A percentile compares a stretch with the other conserved stretches of the same genome.
Conservation (phyloP, 2,329 filamentous ascomycete genomes). For the Phyllosticta citribraziliensis region DNA sequence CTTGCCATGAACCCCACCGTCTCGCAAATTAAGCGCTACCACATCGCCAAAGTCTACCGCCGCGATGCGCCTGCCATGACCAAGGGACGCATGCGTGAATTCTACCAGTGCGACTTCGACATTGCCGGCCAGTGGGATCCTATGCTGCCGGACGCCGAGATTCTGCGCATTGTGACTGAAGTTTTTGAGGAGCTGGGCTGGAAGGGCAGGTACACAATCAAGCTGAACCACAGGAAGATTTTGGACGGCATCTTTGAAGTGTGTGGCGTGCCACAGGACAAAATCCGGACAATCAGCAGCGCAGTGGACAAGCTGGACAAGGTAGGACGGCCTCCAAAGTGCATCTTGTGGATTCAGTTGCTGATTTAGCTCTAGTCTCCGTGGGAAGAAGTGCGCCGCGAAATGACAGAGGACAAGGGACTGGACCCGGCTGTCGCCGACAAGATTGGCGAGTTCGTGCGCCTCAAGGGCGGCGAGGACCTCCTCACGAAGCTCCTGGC, state of each 20-base stretch:
- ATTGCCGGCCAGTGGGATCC: conserved; percentile 80
- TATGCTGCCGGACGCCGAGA: conserved; percentile 88
- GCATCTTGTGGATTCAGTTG: background rate
- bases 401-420: conserved; percentile 91
- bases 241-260: conserved; percentile 88
- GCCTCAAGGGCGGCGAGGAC: conserved; percentile 63
- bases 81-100: conserved; percentile 89
- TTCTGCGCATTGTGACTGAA: conserved; percentile 73
- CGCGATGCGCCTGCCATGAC: conserved; percentile 77
- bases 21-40: conserved; percentile 82
- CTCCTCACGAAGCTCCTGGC: conserved; percentile 60
- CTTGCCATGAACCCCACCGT: conserved; percentile 82
- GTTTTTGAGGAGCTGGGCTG: conserved; percentile 74
- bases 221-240: conserved; percentile 91
- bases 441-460: conserved; percentile 77
- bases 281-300: conserved; percentile 80
- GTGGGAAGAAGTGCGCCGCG: conserved; percentile 80
- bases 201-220: conserved; percentile 70
- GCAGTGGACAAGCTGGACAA: conserved; percentile 97
- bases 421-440: conserved; percentile 68
- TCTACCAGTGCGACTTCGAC: conserved; percentile 96
- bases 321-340: conserved; percentile 27
- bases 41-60: conserved; percentile 87
- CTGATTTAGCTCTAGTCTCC: conserved; percentile 37
- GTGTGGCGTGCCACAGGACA: conserved; percentile 76